Percentiles rank a stretch among this genome's conserved stretches.
Evolutionary conservation across 306 rosid genomes (phyloP).

Genomic region (Boehmeria nivea): DNA sequence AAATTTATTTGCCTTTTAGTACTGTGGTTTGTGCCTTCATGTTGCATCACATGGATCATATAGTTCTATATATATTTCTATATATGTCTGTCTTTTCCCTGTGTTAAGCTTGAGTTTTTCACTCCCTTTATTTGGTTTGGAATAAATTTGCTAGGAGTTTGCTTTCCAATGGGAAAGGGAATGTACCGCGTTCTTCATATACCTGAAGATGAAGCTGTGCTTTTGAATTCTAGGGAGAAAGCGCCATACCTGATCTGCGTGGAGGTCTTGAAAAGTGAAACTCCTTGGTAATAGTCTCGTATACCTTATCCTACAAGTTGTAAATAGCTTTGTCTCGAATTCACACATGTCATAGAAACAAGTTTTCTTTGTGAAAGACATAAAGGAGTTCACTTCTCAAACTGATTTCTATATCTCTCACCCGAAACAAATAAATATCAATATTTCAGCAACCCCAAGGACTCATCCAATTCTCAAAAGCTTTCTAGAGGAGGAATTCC

Average conservation of each 20-base stretch:
- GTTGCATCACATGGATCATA: no score
- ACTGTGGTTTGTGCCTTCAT: no score
- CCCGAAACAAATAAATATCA: no score
- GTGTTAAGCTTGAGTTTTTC: constrained; percentile 2
- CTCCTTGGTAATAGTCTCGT: constrained; percentile 54
- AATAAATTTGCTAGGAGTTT: constrained; percentile 51
- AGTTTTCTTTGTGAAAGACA: background rate
- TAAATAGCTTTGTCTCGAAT: background rate
- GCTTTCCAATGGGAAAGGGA: constrained; percentile 98
- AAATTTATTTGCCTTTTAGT: background rate
- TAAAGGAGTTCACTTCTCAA: constrained; percentile 19
- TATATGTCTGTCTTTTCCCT: background rate
- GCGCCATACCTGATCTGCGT: constrained; percentile 89
- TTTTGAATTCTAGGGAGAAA: constrained; percentile 97
- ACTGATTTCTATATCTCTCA: no score
- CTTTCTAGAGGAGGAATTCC: constrained; percentile 98
- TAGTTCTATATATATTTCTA: no score
- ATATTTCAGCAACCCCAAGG: constrained; percentile 71
- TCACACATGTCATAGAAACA: background rate
- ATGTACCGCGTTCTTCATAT: constrained; percentile 86
- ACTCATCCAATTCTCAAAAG: constrained; percentile 66
- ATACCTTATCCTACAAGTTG: constrained; percentile 2
- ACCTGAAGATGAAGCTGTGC: constrained; percentile 98
- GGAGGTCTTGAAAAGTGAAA: constrained; percentile 87
- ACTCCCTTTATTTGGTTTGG: constrained; percentile 22